Percentiles rank a stretch among this genome's conserved stretches.
phyloP scores from a whole-genome alignment of 345 rosid species.

The Eutrema yunnanense region DNA sequence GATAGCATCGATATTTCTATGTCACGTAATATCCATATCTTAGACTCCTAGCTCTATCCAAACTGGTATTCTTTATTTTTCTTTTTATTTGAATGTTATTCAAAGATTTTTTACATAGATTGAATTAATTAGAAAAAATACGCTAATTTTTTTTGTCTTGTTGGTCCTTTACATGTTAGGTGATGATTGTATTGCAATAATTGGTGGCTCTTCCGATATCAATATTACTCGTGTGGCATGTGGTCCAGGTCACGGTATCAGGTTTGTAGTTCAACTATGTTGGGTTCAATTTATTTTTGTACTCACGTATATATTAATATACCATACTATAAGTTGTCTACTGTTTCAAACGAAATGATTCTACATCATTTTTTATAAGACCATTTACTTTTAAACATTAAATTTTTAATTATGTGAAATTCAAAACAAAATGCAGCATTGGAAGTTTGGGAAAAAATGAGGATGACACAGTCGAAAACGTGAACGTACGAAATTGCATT shows the following conservation, averaged over 20 bases:
- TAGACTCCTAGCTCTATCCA: not conserved
- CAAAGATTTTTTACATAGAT: not conserved
- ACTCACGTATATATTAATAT: too few species aligned
- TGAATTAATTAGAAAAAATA: not conserved
- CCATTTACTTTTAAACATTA: too few species aligned
- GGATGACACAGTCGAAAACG: too few species aligned
- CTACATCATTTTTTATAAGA: too few species aligned
- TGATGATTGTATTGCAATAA: slow-evolving; percentile 19
- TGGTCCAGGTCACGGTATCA: slow-evolving; percentile 70
- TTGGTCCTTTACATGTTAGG: not conserved
- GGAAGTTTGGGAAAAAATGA: too few species aligned
- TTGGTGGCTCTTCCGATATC: slow-evolving; percentile 14
- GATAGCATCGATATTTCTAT: slow-evolving; percentile 11
- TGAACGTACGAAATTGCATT: too few species aligned
- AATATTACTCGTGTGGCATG: slow-evolving; percentile 37
- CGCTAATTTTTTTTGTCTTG: not conserved
- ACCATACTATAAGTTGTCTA: not conserved
- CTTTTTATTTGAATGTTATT: too few species aligned
- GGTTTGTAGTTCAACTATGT: not conserved
- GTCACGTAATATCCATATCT: not conserved
- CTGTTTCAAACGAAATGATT: too few species aligned
- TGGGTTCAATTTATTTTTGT: too few species aligned
- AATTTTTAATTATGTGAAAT: too few species aligned
- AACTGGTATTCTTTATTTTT: slow-evolving; percentile 1
- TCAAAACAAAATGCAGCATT: too few species aligned